Evolutionary conservation across 2,329 filamentous ascomycete genomes (phyloP), one percentile per base, ranked within the genome.

Genomic region (Fusarium mundagurra): DNA sequence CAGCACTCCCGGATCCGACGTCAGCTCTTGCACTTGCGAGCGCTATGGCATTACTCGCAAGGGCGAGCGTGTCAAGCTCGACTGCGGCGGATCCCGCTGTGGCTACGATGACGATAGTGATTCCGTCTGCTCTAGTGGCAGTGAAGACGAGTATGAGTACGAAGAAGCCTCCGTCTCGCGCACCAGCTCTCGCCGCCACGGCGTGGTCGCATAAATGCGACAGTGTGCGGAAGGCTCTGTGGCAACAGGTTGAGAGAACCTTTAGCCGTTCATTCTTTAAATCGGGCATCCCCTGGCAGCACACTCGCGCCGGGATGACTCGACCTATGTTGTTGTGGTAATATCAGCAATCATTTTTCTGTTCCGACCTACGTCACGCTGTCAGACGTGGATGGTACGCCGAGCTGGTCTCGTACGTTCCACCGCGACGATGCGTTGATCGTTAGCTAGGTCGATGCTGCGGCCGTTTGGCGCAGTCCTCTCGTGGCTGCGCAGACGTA

Each of bases 31-130:
- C 91, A 95, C 92, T 75, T 98, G 96, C 86, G 94, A 98, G 84
- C 94, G 95, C 86, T 98, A 96, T 87, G 96, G 95, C 79, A 97
- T 98, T 87, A 98, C 95, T 75, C 93, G 95, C 85, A 92, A 92
- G 83, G 95, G 95, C 81, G 93, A 97, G 84, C 92, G 95, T 80
- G 93, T 98, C 89, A 96, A 96, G 90, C 91, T 98, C 83, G 95
- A 98, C 90, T 98, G 96, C 81, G 95, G 95, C 78, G 96, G 96
- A 77, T 88, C 91, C 71, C 92, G 94, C 82, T 98, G 96, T 85
- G 94, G 94, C 80, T 96, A 93, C 85, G 90, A 89, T 74, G 92
- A 94, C 79, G 91, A 93, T 70, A 89, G 88, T 72, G 89, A 86
- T 61, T 89, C 71, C 31, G 57, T 90, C 64, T 94, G 92, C 87